Conservation (phyloP, 139 green algal genomes). For the Pleodorina starrii region DNA sequence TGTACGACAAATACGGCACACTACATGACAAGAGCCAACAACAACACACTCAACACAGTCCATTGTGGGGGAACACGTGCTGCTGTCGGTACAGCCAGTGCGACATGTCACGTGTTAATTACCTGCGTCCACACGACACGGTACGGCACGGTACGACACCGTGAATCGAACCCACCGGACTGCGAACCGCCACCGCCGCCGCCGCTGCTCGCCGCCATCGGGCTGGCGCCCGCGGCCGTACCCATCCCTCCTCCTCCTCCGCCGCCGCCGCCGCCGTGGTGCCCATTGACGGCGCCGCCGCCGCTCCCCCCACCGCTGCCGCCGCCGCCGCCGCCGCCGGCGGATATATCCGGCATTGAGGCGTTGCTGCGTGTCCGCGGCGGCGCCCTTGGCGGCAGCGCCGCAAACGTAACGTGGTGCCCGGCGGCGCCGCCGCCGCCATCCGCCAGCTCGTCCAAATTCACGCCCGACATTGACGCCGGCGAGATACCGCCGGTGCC, state of each 20-base stretch:
- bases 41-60: no score
- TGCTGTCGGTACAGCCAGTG: no score
- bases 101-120: no score
- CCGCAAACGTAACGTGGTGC: conserved; percentile 39
- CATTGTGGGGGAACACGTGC: no score
- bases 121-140: no score
- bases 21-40: no score
- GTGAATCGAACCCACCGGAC: background rate
- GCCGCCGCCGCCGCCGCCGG: background rate
- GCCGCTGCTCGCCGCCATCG: no score
- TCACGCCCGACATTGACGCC: conserved; percentile 1
- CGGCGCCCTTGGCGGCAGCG: conserved; percentile 22
- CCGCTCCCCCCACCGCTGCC: background rate
- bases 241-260: no score
- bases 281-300: background rate
- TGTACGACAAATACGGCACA: no score
- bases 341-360: conserved; percentile 28
- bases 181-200: conserved; percentile 5
- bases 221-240: no score
- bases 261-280: background rate
- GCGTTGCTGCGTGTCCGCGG: conserved; percentile 38
- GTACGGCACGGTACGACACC: no score
- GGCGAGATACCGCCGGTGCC: conserved; percentile 24
- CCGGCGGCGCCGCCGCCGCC: conserved; percentile 13
- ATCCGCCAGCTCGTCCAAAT: conserved; percentile 42